phyloP scores from a whole-genome alignment of 495 filamentous ascomycete species.

The Neurospora discreta region DNA sequence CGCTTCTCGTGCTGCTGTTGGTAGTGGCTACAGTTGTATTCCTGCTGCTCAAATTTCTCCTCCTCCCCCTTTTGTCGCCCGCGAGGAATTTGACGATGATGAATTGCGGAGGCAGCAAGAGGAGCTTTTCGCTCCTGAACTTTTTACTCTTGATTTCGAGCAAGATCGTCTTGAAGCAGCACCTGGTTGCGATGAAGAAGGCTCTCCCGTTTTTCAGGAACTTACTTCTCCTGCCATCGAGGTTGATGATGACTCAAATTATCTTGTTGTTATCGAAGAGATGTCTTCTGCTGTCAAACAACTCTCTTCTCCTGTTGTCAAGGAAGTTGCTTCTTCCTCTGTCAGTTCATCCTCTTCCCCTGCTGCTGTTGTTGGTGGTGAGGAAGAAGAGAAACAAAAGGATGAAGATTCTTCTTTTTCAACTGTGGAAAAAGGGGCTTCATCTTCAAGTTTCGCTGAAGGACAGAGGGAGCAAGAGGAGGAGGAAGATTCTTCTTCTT shows the following conservation, averaged over 20 bases:
- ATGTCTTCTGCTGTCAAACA: background rate
- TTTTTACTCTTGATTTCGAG: background rate
- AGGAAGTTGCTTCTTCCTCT: background rate
- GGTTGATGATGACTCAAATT: too few relatives aligned
- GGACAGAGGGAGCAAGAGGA: background rate
- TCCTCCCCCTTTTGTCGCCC: background rate
- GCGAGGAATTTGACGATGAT: background rate
- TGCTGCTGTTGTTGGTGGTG: background rate
- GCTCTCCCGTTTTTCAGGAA: background rate
- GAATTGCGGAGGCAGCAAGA: background rate
- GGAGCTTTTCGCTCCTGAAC: background rate
- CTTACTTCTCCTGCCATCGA: background rate
- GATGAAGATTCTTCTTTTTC: too few relatives aligned
- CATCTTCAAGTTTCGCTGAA: background rate
- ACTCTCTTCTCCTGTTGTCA: background rate
- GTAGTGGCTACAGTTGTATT: background rate
- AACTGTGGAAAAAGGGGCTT: too few relatives aligned
- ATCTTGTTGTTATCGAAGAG: background rate
- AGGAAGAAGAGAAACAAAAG: background rate
- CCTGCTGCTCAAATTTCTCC: background rate
- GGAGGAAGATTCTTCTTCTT: background rate
- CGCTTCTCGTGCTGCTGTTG: background rate
- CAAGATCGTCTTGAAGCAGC: background rate
- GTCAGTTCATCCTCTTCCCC: background rate
- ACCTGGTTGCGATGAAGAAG: background rate